phyloP scores from a whole-genome alignment of 2,329 filamentous ascomycete species.

The Nothomitra cinnamomea region DNA sequence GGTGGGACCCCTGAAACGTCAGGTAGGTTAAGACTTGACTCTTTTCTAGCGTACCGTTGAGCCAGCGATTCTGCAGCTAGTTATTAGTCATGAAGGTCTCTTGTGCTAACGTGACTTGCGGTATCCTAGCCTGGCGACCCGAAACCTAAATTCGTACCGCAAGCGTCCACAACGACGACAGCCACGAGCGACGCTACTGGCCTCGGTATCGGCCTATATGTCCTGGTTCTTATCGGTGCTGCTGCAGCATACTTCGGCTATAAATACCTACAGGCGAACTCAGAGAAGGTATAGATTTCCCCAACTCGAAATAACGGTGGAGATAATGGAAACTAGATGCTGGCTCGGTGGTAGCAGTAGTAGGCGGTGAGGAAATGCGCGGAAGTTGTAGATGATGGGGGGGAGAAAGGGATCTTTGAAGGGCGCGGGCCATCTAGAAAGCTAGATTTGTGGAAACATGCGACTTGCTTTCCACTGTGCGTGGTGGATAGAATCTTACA shows the following conservation, averaged over 20 bases:
- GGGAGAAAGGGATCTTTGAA: no score
- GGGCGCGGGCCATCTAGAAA: no score
- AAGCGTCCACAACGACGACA: constrained; percentile 7
- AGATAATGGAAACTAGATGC: no score
- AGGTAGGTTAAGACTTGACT: constrained; percentile 35
- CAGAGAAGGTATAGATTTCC: constrained; percentile 16
- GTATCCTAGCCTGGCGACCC: constrained; percentile 11
- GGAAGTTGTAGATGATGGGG: no score
- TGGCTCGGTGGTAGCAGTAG: no score
- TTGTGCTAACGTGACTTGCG: neutral
- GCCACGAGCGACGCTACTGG: constrained; percentile 28
- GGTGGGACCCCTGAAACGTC: constrained; percentile 63
- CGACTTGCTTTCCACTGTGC: no score
- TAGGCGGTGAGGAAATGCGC: no score
- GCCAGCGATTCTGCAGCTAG: neutral
- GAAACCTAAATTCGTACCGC: constrained; percentile 4
- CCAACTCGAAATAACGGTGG: no score
- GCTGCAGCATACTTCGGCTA: constrained; percentile 64
- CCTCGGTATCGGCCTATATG: constrained; percentile 67
- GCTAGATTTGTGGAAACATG: no score
- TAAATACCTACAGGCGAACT: constrained; percentile 48
- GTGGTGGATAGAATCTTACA: no score
- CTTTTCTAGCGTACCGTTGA: neutral
- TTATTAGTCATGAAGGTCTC: neutral
- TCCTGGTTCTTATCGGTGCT: constrained; percentile 60